Base-by-base conservation (phyloP, 176 grass and related monocot genomes). In the Bolboschoenus planiculmis region DNA sequence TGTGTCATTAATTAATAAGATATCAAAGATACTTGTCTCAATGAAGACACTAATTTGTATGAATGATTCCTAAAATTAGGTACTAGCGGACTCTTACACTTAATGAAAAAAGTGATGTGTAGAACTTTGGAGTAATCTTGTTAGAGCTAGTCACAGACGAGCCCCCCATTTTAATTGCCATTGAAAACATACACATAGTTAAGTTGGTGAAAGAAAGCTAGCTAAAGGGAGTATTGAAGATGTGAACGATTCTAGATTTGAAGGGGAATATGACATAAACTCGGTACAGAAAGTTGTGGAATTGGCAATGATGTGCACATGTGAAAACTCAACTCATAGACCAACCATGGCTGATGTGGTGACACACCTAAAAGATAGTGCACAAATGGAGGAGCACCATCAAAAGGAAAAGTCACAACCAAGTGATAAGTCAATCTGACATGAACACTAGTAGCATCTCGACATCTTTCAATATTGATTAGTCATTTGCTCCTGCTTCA, bases 61-160 rank as follows among this genome's bases (percentile, higher is more conserved):
- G 23, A 29, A 27, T 27, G 10, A 60, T 68, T 68, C 18, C 9
- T 39, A 7, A 40, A n/a, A 40, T 68, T 36, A 58, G 50, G 50
- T 79, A 81, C 56, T 55, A 81, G 53, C 40, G 10, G 36, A 37
- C 78, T 36, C 43, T 58, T 7, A 59, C 10, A 33, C n/a, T 85
- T 15, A 85, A 18, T 20, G 83, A 78, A 77, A 85, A 78, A 77
- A 78, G 83, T 4, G 83, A 85, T 2, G 71, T 85, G 20, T 85
- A 85, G 53, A 85, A 71, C 42, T 85, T 85, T 62, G 83, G 83
- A 37, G 83, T 85, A 2, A 55, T 78, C 30, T 24, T 85, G 15
- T n/a, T 78, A 35, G 83, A 85, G 55, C 13, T 85, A 15, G 43
- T 85, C 83, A 85, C 83, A 3, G 83, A 56, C 5, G 18, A 81